A percentile compares a stretch with the other conserved stretches of the same genome.
Conservation (phyloP, 176 grass and related monocot genomes). For the Stipa capillata region DNA sequence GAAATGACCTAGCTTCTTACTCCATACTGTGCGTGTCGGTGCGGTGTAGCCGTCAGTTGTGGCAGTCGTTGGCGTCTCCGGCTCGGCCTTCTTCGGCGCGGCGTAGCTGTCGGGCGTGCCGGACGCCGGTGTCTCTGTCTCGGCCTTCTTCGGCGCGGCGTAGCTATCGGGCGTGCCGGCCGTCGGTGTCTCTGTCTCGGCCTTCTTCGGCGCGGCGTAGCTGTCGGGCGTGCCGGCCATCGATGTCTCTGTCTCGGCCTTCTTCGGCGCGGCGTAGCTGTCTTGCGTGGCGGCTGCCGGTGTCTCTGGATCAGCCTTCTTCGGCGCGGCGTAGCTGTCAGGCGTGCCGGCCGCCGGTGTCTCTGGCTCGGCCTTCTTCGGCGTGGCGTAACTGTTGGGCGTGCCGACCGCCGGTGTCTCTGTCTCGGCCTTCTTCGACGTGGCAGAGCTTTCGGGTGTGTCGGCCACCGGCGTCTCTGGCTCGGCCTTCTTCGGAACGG, state of each 20-base stretch:
- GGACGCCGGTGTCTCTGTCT: not conserved
- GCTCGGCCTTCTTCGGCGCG: not conserved
- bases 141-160: not conserved
- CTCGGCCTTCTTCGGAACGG: too few relatives aligned
- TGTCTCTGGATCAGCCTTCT: not conserved
- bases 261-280: not conserved
- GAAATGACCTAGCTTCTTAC: not conserved
- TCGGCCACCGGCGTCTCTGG: too few relatives aligned
- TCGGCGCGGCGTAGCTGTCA: not conserved
- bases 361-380: not conserved
- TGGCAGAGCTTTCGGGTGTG: too few relatives aligned
- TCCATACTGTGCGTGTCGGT: too few relatives aligned
- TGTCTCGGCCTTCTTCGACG: not conserved
- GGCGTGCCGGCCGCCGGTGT: too few relatives aligned
- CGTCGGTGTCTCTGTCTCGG: not conserved
- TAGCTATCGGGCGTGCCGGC: not conserved
- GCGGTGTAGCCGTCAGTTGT: too few relatives aligned
- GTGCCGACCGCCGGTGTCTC: not conserved
- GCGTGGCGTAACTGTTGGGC: not conserved
- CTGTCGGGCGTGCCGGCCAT: not conserved
- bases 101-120: not conserved
- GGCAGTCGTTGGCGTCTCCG: too few relatives aligned
- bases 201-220: not conserved
- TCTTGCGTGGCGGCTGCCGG: not conserved
- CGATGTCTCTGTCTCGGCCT: not conserved